Evolutionary conservation across 495 filamentous ascomycete species (phyloP).

Genomic region (Jackrogersella minutella): DNA sequence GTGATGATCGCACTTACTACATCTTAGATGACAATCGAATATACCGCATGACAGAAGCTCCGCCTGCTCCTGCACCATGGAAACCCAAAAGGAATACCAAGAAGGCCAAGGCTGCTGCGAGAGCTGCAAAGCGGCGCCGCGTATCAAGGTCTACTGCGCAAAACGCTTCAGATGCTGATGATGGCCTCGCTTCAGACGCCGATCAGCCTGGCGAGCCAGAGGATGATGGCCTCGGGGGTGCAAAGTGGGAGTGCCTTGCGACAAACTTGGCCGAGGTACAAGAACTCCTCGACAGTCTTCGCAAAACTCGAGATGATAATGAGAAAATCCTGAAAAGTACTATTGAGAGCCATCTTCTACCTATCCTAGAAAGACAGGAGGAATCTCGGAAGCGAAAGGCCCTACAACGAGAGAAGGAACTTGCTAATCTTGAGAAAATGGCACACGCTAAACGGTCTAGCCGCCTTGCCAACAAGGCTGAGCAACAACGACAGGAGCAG

Average conservation of each 20-base stretch:
- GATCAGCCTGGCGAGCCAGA: slow-evolving; percentile 54
- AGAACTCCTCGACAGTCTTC: slow-evolving; percentile 72
- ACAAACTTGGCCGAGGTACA: slow-evolving; percentile 80
- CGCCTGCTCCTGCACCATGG: slow-evolving; percentile 55
- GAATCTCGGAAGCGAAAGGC: slow-evolving; percentile 75
- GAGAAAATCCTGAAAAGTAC: slow-evolving; percentile 78
- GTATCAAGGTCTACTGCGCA: slow-evolving; percentile 52
- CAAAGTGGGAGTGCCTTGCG: slow-evolving; percentile 92
- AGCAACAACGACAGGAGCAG: slow-evolving; percentile 78
- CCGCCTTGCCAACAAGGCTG: slow-evolving; percentile 79
- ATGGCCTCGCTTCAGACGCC: slow-evolving; percentile 49
- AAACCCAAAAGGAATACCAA: slow-evolving; percentile 82
- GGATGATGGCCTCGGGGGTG: slow-evolving; percentile 70
- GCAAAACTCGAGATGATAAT: slow-evolving; percentile 77
- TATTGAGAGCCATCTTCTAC: slow-evolving; percentile 77
- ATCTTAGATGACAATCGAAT: slow-evolving; percentile 93
- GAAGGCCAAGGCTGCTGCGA: slow-evolving; percentile 70
- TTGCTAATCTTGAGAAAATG: slow-evolving; percentile 80
- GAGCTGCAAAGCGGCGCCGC: slow-evolving; percentile 78
- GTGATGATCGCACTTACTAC: slow-evolving; percentile 82
- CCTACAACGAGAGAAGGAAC: slow-evolving; percentile 76
- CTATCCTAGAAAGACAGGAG: slow-evolving; percentile 82
- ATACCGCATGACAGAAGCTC: slow-evolving; percentile 81
- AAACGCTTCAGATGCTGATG: slow-evolving; percentile 60
- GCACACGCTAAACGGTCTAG: slow-evolving; percentile 94